phyloP scores from a whole-genome alignment of 768 basidiomycete genomes.

The Trametes cinnabarina region DNA sequence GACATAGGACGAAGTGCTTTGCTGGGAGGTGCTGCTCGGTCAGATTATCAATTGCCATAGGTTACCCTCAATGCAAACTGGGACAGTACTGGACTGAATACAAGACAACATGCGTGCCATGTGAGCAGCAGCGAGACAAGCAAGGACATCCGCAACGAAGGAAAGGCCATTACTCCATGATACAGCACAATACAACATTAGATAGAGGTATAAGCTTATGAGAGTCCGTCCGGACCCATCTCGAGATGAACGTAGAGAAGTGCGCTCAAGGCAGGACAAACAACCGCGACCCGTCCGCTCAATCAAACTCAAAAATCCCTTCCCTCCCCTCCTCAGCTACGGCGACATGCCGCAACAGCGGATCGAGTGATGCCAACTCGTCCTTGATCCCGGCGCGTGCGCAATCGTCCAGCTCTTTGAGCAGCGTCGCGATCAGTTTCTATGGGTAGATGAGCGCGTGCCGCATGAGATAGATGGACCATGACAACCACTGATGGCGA shows the following conservation, averaged over 20 bases:
- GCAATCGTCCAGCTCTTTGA: slow-evolving; percentile 83
- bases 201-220: slow-evolving; percentile 25
- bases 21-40: too few species aligned
- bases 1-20: too few species aligned
- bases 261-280: not conserved
- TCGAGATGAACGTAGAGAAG: not conserved
- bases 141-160: too few species aligned
- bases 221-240: not conserved
- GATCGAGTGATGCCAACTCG: slow-evolving; percentile 80
- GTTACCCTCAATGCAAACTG: too few species aligned
- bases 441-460: slow-evolving; percentile 30
- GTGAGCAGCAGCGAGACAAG: too few species aligned
- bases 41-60: too few species aligned
- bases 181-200: slow-evolving; percentile 23
- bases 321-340: slow-evolving; percentile 37
- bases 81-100: too few species aligned
- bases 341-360: slow-evolving; percentile 61
- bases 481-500: not conserved
- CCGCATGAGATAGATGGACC: slow-evolving; percentile 8
- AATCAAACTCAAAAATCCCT: slow-evolving; percentile 35
- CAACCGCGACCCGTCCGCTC: slow-evolving; percentile 2
- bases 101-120: too few species aligned
- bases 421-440: slow-evolving; percentile 79
- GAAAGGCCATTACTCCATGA: slow-evolving; percentile 1
- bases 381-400: slow-evolving; percentile 80